Conservation (phyloP, 1,284 basidiomycete species). For the Fomitopsis palustris region DNA sequence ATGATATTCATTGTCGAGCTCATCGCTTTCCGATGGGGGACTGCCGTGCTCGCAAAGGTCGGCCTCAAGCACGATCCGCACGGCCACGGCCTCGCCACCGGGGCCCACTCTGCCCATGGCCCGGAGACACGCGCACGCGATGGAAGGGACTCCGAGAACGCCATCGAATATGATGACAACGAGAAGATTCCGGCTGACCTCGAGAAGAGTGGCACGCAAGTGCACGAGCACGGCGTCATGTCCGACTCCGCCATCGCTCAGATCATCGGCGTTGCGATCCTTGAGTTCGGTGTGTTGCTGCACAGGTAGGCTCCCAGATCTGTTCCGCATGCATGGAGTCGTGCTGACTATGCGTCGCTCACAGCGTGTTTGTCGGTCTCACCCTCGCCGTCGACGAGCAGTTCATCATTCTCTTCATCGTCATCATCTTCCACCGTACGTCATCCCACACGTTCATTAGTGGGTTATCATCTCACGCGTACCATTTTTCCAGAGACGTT, state of each 20-base stretch:
- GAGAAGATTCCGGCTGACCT: neutral
- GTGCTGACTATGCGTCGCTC: neutral
- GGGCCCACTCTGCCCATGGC: constrained; percentile 68
- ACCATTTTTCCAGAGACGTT: constrained; percentile 63
- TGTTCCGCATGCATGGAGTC: neutral
- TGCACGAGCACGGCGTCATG: constrained; percentile 10
- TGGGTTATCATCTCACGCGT: neutral
- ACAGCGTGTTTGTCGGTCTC: constrained; percentile 83
- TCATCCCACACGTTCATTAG: constrained; percentile 6
- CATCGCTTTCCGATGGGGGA: constrained; percentile 80
- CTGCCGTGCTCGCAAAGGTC: constrained; percentile 52
- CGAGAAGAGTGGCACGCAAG: constrained; percentile 7
- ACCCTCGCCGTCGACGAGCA: constrained; percentile 84
- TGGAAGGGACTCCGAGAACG: neutral
- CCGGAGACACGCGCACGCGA: constrained; percentile 39
- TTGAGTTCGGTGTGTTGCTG: constrained; percentile 91
- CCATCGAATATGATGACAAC: constrained; percentile 8
- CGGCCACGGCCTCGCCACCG: constrained; percentile 50
- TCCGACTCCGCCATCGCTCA: constrained; percentile 60
- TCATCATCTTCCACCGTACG: constrained; percentile 87
- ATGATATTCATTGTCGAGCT: constrained; percentile 83
- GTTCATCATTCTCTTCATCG: constrained; percentile 87
- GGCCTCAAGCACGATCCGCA: constrained; percentile 59
- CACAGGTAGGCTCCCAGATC: constrained; percentile 50
- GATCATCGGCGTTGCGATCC: constrained; percentile 81